Base-by-base conservation (phyloP, 345 rosid species). In the Euclidium syriacum region DNA sequence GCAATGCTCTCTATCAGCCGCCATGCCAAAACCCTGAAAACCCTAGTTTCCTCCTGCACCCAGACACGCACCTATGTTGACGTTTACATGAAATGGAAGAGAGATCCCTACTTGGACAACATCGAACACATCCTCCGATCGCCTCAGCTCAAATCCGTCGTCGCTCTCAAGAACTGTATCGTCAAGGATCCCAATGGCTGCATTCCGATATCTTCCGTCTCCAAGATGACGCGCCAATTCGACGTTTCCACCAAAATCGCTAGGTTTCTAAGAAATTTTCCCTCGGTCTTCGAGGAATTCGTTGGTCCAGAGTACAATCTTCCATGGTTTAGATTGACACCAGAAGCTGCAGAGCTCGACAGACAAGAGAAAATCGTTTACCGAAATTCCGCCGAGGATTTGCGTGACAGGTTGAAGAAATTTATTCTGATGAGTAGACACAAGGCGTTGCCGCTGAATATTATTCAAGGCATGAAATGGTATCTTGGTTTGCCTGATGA, bases 21-120 rank as follows among this genome's bases (percentile, higher is more conserved):
- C 72, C 43, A n/a, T 58, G 52, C 58, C 10, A 63, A 77, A 73
- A 73, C 72, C 60, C 77, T 71, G 2, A 74, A 80, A 59, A 5
- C 63, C 62, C 44, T 73, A n/a, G 3, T 72, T 38, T 51, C 55
- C 44, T 15, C 71, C 10, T 48, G 29, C n/a, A 64, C 62, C 52
- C 95, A 77, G 59, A 73, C 14, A 33, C 72, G 68, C 26, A 58
- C 47, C 47, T 86, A 91, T 36, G 96, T 91, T 3, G 72, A 83
- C 57, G 95, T 86, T 5, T 84, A 86, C 80, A 88, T 91, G 98
- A 88, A 86, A 77, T 91, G 92, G 96, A 91, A 86, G 57, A 85
- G 77, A 73, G 96, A 92, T 62, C 65, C 72, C 0, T 89, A 64
- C 73, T 86, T 60, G 8, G 95, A 89, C 44, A 77, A 85, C 19